A percentile compares a stretch with the other conserved stretches of the same genome.
Evolutionary conservation across 768 basidiomycete species (phyloP).

Genomic region (Glaciozyma martinii): DNA sequence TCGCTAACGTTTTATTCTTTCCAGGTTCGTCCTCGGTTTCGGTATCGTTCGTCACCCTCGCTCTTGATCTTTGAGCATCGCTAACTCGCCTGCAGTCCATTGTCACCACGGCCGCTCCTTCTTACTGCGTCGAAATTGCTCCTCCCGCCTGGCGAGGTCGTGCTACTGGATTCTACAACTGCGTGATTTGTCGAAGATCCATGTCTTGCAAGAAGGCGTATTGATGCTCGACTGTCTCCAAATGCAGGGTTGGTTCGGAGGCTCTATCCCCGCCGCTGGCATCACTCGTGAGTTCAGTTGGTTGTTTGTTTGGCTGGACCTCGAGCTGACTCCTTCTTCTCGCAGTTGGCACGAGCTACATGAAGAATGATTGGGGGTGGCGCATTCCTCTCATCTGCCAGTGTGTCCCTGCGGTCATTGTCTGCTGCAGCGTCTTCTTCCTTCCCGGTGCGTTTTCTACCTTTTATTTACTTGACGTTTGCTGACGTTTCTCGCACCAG

Average conservation of each 20-base stretch:
- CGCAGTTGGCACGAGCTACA: conserved; percentile 13
- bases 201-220: neutral
- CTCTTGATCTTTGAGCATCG: no score
- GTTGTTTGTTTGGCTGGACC: conserved; percentile 35
- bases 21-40: no score
- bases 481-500: conserved; percentile 25
- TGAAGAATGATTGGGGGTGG: conserved; percentile 41
- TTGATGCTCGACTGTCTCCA: no score
- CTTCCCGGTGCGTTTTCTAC: neutral
- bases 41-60: no score
- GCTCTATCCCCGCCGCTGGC: conserved; percentile 27
- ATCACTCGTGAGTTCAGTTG: conserved; percentile 25
- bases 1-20: conserved; percentile 5
- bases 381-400: conserved; percentile 51
- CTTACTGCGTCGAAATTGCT: conserved; percentile 37
- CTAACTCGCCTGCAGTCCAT: no score
- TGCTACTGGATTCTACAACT: conserved; percentile 18
- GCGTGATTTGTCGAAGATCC: neutral
- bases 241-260: conserved; percentile 15
- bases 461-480: neutral
- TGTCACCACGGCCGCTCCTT: conserved; percentile 37
- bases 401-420: conserved; percentile 44
- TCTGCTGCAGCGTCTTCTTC: conserved; percentile 38
- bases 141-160: conserved; percentile 30
- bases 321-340: conserved; percentile 41